Base-by-base conservation (phyloP, 1,284 basidiomycete genomes). In the Apiotrichum gamsii region DNA sequence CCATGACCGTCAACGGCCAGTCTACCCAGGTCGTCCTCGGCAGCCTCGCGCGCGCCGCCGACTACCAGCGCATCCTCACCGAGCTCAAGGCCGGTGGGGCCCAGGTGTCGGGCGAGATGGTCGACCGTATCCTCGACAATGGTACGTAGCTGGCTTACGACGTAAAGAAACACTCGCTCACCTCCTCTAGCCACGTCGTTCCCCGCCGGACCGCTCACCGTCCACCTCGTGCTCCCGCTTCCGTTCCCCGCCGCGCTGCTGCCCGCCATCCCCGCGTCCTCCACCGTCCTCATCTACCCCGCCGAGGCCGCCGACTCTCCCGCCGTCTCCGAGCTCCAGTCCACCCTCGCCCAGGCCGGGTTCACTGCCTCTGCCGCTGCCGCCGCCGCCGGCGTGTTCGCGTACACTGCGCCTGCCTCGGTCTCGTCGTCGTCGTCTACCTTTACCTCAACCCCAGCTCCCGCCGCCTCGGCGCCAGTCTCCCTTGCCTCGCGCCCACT, bases 181-280 rank as follows among this genome's bases (percentile, higher is more conserved):
- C n/a, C n/a, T n/a, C n/a, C n/a, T n/a, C n/a, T 47, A 74, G 72
- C 72, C 4, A 70, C 70, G 6, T 55, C 60, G 15, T 57, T 73
- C 14, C 69, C 72, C 8, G 18, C 62, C 8, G 39, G 61, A 25
- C 63, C 65, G 9, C 52, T 66, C 3, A 59, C 60, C 5, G 52
- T 72, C 37, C 67, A 73, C 55, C 52, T 70, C n/a, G 60, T 74
- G 34, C 62, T 72, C 5, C 66, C 71, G 20, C 54, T 69, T 4
- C 65, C 70, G 4, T 54, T 72, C 11, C 65, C 65, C 11, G 16
- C 58, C 1, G 47, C 53, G 6, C 56, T 74, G 14, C 57, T 70
- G 6, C 46, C 65, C 4, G 23, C 51, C 15, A 64, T 74, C 31
- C 67, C 69, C 9, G 50, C 70, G 15, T 64, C 67, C 2, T 67